Conservation (phyloP, 192 early-diverging fungal species). For the Backusella morwellensis region DNA sequence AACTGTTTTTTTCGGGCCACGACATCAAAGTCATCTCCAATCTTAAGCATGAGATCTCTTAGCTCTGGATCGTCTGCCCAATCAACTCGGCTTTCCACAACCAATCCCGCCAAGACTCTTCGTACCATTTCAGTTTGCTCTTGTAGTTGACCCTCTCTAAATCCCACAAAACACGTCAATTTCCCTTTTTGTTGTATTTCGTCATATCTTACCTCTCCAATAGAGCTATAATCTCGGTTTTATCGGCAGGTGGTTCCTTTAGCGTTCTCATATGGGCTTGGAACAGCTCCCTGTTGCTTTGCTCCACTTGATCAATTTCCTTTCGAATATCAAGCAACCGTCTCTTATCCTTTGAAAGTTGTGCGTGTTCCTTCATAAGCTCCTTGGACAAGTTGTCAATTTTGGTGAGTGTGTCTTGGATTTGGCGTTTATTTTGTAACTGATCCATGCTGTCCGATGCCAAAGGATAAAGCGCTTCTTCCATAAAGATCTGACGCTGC, state of each 20-base stretch:
- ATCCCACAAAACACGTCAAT: background rate
- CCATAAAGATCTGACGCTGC: background rate
- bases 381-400: background rate
- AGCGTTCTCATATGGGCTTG: background rate
- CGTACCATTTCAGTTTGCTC: background rate
- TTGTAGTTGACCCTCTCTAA: background rate
- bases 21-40: slow-evolving; percentile 24
- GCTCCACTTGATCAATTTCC: background rate
- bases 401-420: background rate
- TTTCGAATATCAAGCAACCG: background rate
- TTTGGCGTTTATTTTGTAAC: background rate
- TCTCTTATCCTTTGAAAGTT: background rate
- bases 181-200: background rate
- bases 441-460: background rate
- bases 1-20: background rate
- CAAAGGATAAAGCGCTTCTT: slow-evolving; percentile 7
- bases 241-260: background rate
- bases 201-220: background rate
- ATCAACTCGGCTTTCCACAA: slow-evolving; percentile 43
- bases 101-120: background rate
- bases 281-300: background rate
- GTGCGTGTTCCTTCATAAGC: background rate
- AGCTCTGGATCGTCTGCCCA: slow-evolving; percentile 42
- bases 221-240: background rate
- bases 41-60: slow-evolving; percentile 31